Percentiles rank a stretch among this genome's conserved stretches.
phyloP scores from a whole-genome alignment of 345 rosid genomes.

The Salix viminalis region DNA sequence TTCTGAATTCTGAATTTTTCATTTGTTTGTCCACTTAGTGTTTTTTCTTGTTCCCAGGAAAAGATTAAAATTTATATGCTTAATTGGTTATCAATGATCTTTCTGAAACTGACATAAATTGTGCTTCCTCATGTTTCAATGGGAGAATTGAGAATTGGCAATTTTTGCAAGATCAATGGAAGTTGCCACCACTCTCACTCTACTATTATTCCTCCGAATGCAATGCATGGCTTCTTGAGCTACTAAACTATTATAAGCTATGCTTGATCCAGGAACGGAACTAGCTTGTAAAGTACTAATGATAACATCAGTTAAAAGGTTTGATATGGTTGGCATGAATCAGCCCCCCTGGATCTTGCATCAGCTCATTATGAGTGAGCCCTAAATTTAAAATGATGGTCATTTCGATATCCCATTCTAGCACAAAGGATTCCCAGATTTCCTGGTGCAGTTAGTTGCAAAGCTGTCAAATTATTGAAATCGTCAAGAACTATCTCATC shows the following conservation, averaged over 20 bases:
- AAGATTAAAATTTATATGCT: neutral
- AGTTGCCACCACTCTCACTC: too few species aligned
- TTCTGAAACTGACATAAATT: neutral
- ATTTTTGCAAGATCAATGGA: too few species aligned
- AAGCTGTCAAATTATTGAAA: neutral
- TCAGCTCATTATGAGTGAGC: neutral
- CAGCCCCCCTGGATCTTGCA: neutral
- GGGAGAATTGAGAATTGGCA: too few species aligned
- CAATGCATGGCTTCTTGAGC: too few species aligned
- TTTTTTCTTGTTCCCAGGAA: neutral
- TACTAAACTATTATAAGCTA: too few species aligned
- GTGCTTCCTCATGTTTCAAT: neutral
- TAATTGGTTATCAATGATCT: neutral
- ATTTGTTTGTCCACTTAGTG: neutral
- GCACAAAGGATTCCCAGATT: neutral
- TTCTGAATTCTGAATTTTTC: neutral
- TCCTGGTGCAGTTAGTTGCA: neutral
- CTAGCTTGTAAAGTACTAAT: too few species aligned
- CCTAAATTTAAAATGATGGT: neutral
- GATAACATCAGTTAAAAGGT: too few species aligned
- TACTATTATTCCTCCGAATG: too few species aligned
- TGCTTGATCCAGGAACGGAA: too few species aligned
- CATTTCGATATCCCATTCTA: neutral
- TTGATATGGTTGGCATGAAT: too few species aligned
- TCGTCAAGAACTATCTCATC: accelerated